Evolutionary conservation across 1,139 yeast species (phyloP), one percentile per base, ranked within the genome.

Genomic region (Geotrichum siamense): DNA sequence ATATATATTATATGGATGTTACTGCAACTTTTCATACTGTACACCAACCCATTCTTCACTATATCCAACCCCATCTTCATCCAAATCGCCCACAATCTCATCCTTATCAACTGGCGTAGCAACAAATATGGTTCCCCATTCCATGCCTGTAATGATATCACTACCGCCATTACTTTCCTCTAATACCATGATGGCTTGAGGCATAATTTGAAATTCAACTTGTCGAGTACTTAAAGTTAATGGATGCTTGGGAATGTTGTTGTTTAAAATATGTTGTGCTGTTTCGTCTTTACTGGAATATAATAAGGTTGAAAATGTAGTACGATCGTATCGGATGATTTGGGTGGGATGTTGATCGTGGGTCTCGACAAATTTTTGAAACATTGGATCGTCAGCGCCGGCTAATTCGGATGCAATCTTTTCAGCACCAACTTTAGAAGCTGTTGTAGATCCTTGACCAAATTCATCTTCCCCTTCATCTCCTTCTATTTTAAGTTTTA

Each of bases 121-220:
- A 2, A 89, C 83, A 28, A 86, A 69, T 30, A 91, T 83, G 0
- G 97, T 84, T 1, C 97, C 97, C 98, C 98, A 91, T 50, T 91
- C 93, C 94, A 91, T 91, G 6, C 97, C 96, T 34, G 78, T 78
- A 9, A 72, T 62, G 21, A 79, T 70, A 38, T 68, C 66, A 6
- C 65, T 65, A 36, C 69, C 62, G 32, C 59, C 60, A 2, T 54
- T 20, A 29, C 19, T 38, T 20, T 68, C 69, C 59, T 91, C 97
- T 39, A 91, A 70, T 55, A 85, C 91, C 51, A 85, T 70, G 43
- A 91, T 89, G 43, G 89, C 77, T 60, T 85, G 85, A 4, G 98
- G 98, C 97, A 91, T 89, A 45, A 91, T 64, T 61, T 91, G 98
- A 46, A 89, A 67, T 62, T 91, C 98, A 55, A 86, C 83, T 19